Percentiles rank a stretch among this genome's conserved stretches.
Conservation (phyloP, 768 basidiomycete genomes). For the Russula abietina region DNA sequence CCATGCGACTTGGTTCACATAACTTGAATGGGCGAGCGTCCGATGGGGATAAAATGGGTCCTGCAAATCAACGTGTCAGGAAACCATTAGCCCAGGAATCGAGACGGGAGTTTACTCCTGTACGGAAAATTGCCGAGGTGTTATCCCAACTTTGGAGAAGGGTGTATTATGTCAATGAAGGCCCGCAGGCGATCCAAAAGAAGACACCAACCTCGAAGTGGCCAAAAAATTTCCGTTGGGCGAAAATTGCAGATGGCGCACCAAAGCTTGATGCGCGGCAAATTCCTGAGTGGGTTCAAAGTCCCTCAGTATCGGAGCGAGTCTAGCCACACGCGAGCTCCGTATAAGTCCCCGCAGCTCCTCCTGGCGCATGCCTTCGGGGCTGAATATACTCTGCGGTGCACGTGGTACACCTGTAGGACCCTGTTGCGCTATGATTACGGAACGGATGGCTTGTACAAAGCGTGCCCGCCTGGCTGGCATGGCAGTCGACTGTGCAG, state of each 20-base stretch:
- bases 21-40: conserved; percentile 62
- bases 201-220: conserved; percentile 51
- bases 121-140: conserved; percentile 60
- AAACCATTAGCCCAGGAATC: background rate
- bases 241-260: conserved; percentile 69
- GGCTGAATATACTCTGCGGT: conserved; percentile 29
- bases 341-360: conserved; percentile 31
- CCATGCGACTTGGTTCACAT: conserved; percentile 73
- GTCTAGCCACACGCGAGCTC: conserved; percentile 46
- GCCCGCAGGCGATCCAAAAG: background rate
- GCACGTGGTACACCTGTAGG: conserved; percentile 25
- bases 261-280: conserved; percentile 59
- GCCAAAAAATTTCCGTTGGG: conserved; percentile 69
- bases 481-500: background rate
- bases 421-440: conserved; percentile 40
- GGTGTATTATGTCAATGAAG: background rate
- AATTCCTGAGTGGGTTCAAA: conserved; percentile 55
- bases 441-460: conserved; percentile 41
- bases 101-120: conserved; percentile 42
- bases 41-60: conserved; percentile 54
- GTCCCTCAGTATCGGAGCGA: conserved; percentile 49
- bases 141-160: conserved; percentile 54
- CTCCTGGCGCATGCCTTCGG: conserved; percentile 22
- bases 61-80: conserved; percentile 31
- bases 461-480: conserved; percentile 35